These are phyloP conservation scores for Podospora bellae-mahoneyi DNA, from an alignment of 495 filamentous ascomycete species.

Conservation along the genomic window DNA sequence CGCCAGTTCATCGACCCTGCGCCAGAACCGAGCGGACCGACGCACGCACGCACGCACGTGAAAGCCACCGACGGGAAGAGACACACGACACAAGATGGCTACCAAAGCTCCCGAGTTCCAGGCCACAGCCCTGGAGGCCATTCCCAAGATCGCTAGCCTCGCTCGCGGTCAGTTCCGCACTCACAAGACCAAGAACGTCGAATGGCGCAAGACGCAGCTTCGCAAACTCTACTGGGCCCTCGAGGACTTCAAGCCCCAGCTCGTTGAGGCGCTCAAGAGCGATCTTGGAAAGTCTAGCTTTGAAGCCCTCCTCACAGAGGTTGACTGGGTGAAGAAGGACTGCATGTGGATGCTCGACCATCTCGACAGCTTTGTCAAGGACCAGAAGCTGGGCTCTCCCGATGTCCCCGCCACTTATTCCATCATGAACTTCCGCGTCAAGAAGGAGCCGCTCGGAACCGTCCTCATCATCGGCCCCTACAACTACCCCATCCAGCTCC, in stretches of 20 bases:
- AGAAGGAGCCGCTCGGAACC: constrained; percentile 84
- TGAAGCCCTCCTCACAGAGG: constrained; percentile 69
- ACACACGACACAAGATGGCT: constrained; percentile 29
- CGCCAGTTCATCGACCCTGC: neutral
- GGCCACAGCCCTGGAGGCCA: constrained; percentile 62
- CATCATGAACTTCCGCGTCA: constrained; percentile 67
- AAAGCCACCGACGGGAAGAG: neutral
- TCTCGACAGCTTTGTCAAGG: constrained; percentile 75
- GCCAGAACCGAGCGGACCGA: neutral
- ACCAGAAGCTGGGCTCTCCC: constrained; percentile 59
- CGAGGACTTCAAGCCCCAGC: constrained; percentile 66
- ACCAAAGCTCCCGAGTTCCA: constrained; percentile 55
- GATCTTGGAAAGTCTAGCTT: constrained; percentile 72
- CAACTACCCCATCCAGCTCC: constrained; percentile 86
- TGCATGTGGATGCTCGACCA: constrained; percentile 72
- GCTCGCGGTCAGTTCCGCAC: constrained; percentile 64
- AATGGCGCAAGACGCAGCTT: constrained; percentile 79
- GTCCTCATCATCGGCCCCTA: constrained; percentile 87
- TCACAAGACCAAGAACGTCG: constrained; percentile 74
- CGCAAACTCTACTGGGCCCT: constrained; percentile 92
- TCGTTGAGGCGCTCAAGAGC: constrained; percentile 64
- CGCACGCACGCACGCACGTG: neutral
- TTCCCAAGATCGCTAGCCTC: constrained; percentile 56
- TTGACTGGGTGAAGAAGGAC: constrained; percentile 71
- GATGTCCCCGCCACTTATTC: constrained; percentile 66